Evolutionary conservation across 768 basidiomycete species (phyloP).

Genomic region (Gymnopilus junonius): DNA sequence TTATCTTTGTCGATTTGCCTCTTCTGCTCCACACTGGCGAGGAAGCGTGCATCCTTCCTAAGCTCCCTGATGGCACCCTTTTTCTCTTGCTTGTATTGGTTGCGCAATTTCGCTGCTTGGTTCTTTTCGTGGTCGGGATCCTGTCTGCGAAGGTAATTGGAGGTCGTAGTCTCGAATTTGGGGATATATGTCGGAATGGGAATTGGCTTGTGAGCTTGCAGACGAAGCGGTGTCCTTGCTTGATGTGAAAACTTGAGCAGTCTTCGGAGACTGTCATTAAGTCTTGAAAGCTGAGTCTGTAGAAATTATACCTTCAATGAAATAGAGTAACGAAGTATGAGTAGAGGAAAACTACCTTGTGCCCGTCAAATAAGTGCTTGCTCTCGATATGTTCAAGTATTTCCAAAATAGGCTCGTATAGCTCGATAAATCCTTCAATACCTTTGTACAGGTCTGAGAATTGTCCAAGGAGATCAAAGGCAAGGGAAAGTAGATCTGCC

Average conservation of each 20-base stretch:
- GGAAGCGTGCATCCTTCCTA: slow-evolving; percentile 92
- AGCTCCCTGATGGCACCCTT: slow-evolving; percentile 97
- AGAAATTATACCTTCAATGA: slow-evolving; percentile 3
- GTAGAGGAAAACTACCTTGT: slow-evolving; percentile 52
- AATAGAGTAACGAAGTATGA: slow-evolving; percentile 2
- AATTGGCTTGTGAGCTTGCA: slow-evolving; percentile 96
- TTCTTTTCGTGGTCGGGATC: slow-evolving; percentile 95
- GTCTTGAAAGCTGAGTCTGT: slow-evolving; percentile 51
- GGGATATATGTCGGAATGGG: slow-evolving; percentile 93
- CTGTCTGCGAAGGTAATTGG: slow-evolving; percentile 75
- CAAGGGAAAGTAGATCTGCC: slow-evolving; percentile 66
- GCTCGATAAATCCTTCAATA: slow-evolving; percentile 82
- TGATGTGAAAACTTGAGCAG: slow-evolving; percentile 75
- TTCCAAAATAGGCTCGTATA: slow-evolving; percentile 70
- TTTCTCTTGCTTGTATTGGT: slow-evolving; percentile 91
- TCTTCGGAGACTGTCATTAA: slow-evolving; percentile 56
- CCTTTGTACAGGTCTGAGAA: slow-evolving; percentile 81
- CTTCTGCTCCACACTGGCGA: slow-evolving; percentile 86
- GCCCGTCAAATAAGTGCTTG: slow-evolving; percentile 46
- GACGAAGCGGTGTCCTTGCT: slow-evolving; percentile 74
- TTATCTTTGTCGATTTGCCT: slow-evolving; percentile 85
- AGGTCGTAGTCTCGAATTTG: slow-evolving; percentile 83
- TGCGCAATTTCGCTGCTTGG: slow-evolving; percentile 82
- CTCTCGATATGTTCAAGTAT: slow-evolving; percentile 60
- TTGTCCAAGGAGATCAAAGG: slow-evolving; percentile 65